These are phyloP conservation scores for Coniochaeta sp. DNA, from an alignment of 2,329 filamentous ascomycete genomes.

Conservation along the genomic window DNA sequence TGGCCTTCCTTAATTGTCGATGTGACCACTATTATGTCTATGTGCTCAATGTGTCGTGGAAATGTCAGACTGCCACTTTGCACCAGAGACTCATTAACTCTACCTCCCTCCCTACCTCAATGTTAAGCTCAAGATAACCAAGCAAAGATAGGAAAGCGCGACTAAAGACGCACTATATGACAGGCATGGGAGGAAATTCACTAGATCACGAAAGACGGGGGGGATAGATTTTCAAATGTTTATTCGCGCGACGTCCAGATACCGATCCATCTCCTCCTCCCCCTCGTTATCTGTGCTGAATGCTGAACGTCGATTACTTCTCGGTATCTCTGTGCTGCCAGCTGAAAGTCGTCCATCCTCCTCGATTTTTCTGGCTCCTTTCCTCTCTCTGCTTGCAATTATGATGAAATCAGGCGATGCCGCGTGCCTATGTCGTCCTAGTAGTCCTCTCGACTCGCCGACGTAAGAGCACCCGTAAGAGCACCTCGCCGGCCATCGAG, in stretches of 20 bases:
- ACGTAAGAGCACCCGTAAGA: background rate
- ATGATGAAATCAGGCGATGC: background rate
- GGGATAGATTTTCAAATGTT: background rate
- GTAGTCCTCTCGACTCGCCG: background rate
- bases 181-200: background rate
- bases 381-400: background rate
- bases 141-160: constrained; percentile 46
- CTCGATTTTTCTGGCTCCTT: background rate
- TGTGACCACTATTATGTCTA: too few species aligned
- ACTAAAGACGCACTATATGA: constrained; percentile 14
- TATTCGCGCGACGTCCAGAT: background rate
- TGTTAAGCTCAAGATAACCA: background rate
- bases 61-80: too few species aligned
- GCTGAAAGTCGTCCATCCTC: background rate
- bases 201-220: background rate
- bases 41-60: too few species aligned
- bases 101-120: too few species aligned
- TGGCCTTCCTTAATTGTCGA: too few species aligned
- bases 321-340: background rate
- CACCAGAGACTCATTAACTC: too few species aligned
- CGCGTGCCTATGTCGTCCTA: too few species aligned
- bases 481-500: background rate
- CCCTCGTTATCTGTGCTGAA: background rate
- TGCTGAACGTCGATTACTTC: background rate
- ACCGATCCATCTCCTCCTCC: background rate